Evolutionary conservation across 1,284 basidiomycete species (phyloP).

Genomic region (Ustilago nuda): DNA sequence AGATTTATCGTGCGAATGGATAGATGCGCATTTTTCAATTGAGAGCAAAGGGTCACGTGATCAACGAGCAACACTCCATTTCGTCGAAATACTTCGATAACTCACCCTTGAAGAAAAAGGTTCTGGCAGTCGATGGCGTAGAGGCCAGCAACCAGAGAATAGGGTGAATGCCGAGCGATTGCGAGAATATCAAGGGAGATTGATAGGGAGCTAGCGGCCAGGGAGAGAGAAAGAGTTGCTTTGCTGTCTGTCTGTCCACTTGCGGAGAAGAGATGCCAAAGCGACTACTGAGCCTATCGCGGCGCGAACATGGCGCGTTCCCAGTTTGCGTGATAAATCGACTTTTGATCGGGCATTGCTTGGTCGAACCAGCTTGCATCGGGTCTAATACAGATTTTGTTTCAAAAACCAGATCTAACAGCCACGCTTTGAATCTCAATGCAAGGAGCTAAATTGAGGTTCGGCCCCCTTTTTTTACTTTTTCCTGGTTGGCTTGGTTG

Average conservation of each 20-base stretch:
- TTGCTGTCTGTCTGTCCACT: not conserved
- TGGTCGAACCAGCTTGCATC: too few species aligned
- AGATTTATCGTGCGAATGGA: too few species aligned
- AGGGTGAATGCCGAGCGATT: slow-evolving; percentile 2
- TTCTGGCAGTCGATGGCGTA: not conserved
- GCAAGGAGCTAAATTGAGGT: not conserved
- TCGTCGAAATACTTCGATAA: too few species aligned
- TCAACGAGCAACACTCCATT: too few species aligned
- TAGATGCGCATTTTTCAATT: too few species aligned
- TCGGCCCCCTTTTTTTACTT: not conserved
- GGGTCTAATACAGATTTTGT: too few species aligned
- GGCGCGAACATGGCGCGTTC: not conserved
- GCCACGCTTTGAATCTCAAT: not conserved
- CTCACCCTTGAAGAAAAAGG: not conserved
- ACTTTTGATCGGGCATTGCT: not conserved
- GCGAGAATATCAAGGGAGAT: not conserved
- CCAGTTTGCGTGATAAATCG: not conserved
- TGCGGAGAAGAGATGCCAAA: not conserved
- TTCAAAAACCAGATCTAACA: not conserved
- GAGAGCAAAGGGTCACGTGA: too few species aligned
- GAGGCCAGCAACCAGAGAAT: not conserved
- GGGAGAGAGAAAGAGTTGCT: too few species aligned
- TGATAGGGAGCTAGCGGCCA: not conserved
- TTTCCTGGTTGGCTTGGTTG: not conserved
- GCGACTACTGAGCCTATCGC: not conserved